Conservation (phyloP, 176 grass and related monocot genomes). For the Avena eriantha region DNA sequence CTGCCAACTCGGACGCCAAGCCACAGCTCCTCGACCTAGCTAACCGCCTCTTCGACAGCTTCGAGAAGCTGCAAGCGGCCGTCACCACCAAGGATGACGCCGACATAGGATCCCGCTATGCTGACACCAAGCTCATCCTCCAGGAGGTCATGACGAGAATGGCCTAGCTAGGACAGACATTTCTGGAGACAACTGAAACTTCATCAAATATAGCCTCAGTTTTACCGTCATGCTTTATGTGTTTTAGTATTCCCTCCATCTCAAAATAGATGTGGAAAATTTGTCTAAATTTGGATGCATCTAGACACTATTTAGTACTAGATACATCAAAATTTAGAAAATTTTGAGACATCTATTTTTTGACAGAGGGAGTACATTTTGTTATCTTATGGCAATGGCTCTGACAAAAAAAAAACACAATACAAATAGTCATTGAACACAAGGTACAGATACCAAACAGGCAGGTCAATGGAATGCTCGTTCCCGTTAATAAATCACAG, state of each 20-base stretch:
- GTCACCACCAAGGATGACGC: constrained; percentile 57
- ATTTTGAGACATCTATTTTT: too few species aligned
- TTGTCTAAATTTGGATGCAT: too few species aligned
- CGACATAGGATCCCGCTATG: constrained; percentile 54
- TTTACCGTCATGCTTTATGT: neutral
- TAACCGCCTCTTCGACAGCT: constrained; percentile 79
- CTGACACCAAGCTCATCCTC: constrained; percentile 58
- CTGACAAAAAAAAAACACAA: neutral
- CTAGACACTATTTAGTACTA: too few species aligned
- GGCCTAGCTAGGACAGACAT: constrained; percentile 47
- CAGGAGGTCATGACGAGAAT: constrained; percentile 74
- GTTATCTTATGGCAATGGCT: neutral
- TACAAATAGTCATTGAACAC: neutral
- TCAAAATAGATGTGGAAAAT: too few species aligned
- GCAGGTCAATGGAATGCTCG: neutral
- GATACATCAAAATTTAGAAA: too few species aligned
- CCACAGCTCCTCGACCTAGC: constrained; percentile 51
- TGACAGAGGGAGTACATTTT: neutral
- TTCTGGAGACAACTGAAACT: neutral
- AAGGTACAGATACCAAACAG: neutral
- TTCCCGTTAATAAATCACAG: neutral
- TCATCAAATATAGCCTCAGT: neutral
- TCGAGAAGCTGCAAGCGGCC: constrained; percentile 66
- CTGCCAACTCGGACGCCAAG: constrained; percentile 51
- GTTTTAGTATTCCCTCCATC: neutral